phyloP scores from a whole-genome alignment of 768 basidiomycete genomes.

The Cystofilobasidium ferigula region DNA sequence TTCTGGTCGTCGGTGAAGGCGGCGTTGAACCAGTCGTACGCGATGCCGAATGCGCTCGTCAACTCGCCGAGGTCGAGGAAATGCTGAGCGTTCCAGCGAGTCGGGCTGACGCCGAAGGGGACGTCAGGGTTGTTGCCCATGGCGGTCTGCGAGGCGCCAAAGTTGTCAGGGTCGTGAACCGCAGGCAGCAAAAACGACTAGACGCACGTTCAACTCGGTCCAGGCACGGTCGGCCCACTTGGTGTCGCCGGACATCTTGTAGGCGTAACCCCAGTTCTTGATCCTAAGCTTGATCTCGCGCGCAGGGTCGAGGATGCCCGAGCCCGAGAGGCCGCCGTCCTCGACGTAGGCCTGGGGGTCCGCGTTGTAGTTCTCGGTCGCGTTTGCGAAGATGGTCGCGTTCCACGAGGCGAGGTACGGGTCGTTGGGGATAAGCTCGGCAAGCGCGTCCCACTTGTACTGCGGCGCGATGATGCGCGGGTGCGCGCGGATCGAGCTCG shows the following conservation, averaged over 20 bases:
- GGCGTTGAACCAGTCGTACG: constrained; percentile 93
- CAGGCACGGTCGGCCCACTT: constrained; percentile 79
- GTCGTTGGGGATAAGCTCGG: constrained; percentile 62
- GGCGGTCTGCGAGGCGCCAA: constrained; percentile 48
- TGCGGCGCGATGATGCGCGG: constrained; percentile 82
- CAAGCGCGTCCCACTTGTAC: constrained; percentile 82
- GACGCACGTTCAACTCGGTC: constrained; percentile 65
- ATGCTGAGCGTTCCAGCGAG: constrained; percentile 69
- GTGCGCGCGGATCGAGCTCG: constrained; percentile 59
- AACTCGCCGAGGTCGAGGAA: constrained; percentile 80
- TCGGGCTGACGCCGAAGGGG: constrained; percentile 54
- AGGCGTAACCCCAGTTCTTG: constrained; percentile 86
- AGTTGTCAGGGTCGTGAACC: neutral
- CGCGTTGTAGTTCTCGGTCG: constrained; percentile 55
- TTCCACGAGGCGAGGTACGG: constrained; percentile 85
- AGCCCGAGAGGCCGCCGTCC: constrained; percentile 56
- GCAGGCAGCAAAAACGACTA: neutral
- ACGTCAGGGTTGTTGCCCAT: constrained; percentile 53
- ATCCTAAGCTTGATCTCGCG: constrained; percentile 79
- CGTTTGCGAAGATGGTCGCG: constrained; percentile 77
- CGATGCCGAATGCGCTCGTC: constrained; percentile 75
- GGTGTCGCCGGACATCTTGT: constrained; percentile 81
- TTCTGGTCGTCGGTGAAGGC: constrained; percentile 66
- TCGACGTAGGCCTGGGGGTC: constrained; percentile 58
- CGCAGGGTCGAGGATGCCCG: constrained; percentile 83